Evolutionary conservation across 2,329 filamentous ascomycete species (phyloP).

Genomic region (Trichoderma simmonsii): DNA sequence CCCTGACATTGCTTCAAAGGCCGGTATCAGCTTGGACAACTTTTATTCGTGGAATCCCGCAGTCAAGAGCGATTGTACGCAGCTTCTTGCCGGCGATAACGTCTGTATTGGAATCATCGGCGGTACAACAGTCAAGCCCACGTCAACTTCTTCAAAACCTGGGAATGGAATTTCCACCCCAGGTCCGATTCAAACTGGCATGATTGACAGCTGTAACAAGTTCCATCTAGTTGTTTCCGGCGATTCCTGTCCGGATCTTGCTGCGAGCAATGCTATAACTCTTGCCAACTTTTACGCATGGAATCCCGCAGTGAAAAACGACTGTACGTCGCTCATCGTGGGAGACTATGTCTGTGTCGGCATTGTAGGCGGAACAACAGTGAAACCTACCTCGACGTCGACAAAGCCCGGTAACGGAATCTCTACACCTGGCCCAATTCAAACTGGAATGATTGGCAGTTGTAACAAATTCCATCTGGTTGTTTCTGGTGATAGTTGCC

Average conservation of each 20-base stretch:
- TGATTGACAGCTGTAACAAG: not conserved
- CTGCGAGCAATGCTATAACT: not conserved
- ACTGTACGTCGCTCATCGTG: not conserved
- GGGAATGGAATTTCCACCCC: not conserved
- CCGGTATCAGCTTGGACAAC: not conserved
- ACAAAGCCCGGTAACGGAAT: slow-evolving; percentile 21
- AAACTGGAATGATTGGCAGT: slow-evolving; percentile 29
- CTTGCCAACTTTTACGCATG: not conserved
- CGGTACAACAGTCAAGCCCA: not conserved
- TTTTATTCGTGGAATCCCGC: not conserved
- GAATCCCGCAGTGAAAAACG: not conserved
- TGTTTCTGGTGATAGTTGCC: not conserved
- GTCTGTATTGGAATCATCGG: not conserved
- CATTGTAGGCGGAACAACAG: not conserved
- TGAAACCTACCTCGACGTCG: not conserved
- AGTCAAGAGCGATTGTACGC: not conserved
- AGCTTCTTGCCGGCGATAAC: not conserved
- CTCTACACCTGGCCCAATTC: slow-evolving; percentile 29
- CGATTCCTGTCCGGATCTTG: not conserved
- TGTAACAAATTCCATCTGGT: slow-evolving; percentile 31
- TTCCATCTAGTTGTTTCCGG: not conserved
- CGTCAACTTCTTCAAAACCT: not conserved
- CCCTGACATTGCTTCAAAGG: not conserved
- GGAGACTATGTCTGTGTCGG: not conserved
- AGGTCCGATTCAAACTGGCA: not conserved